Base-by-base conservation (phyloP, 106 monocot genomes). In the Apostasia shenzhenica region DNA sequence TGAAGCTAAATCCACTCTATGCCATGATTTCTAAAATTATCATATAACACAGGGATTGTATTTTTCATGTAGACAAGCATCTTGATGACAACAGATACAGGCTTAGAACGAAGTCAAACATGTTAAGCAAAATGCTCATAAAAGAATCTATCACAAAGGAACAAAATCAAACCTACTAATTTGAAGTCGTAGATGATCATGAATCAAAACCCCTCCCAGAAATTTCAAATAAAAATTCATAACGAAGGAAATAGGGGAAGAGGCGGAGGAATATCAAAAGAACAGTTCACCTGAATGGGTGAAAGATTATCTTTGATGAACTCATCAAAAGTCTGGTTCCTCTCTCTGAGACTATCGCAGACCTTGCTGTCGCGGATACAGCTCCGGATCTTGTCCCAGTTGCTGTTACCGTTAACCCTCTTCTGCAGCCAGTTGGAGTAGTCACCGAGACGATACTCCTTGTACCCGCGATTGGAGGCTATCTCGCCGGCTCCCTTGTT, bases 351-450 rank as follows among this genome's bases (percentile, higher is more conserved):
- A 67, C 75, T 80, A 44, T 67, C 14, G 78, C 89, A 89, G 12
- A 89, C 85, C 47, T 85, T 73, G 43, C 70, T 57, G 9, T 74
- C 81, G 8, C n/a, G 37, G 46, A 89, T 70, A 54, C 89, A 85
- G 54, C 85, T 89, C 77, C 72, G 66, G 59, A 89, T 89, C 69
- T 69, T 85, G 2, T 9, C 44, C 89, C 89, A 89, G 55, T 79
- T 82, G 43, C 73, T 69, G 10, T 10, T 52, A 38, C 73, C 50
- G 0, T 73, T 55, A 13, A 89, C 80, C 63, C 85, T 57, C 42
- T 76, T 77, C 80, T 78, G 82, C 38, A 89, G 69, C 89, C 89
- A 89, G 53, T 77, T 41, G 11, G 88, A 88, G 66, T 85, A 88
- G 55, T 88, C 82, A 5, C 88, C 88, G 13, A 88, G 70, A 45